These are phyloP conservation scores for Blastomyces emzantsi DNA, from an alignment of 2,329 filamentous ascomycete genomes.

Conservation along the genomic window DNA sequence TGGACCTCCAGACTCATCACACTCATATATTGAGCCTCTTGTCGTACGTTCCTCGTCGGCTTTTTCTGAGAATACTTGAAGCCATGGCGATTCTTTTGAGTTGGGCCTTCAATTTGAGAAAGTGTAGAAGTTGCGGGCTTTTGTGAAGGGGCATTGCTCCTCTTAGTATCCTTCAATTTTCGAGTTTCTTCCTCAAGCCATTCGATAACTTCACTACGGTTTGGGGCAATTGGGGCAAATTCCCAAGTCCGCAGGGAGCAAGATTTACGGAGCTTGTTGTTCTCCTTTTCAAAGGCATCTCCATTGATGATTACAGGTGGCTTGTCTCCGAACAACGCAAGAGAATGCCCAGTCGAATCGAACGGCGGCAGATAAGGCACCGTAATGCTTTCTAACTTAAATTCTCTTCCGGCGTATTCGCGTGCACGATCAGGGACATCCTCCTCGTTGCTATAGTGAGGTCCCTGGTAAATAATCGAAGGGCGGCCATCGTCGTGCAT, in stretches of 20 bases:
- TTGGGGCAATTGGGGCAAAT: constrained; percentile 61
- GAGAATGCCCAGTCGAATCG: constrained; percentile 51
- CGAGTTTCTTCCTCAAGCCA: constrained; percentile 52
- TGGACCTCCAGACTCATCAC: constrained; percentile 92
- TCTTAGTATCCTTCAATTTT: constrained; percentile 17
- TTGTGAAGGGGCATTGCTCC: constrained; percentile 14
- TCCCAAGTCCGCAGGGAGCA: constrained; percentile 69
- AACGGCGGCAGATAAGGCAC: constrained; percentile 75
- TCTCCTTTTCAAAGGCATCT: constrained; percentile 41
- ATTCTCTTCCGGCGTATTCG: constrained; percentile 84
- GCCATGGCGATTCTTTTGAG: constrained; percentile 69
- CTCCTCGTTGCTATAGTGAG: constrained; percentile 72
- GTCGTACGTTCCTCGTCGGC: constrained; percentile 65
- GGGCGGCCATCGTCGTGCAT: constrained; percentile 51
- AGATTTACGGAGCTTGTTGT: constrained; percentile 44
- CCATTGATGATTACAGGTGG: constrained; percentile 42
- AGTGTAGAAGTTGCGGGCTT: constrained; percentile 33
- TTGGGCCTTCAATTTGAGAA: constrained; percentile 84
- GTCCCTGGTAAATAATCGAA: constrained; percentile 69
- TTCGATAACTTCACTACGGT: constrained; percentile 54
- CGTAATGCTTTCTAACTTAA: constrained; percentile 64
- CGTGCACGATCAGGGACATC: constrained; percentile 69
- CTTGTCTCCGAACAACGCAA: constrained; percentile 49
- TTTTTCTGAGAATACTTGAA: constrained; percentile 78
- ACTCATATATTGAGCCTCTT: constrained; percentile 90